Conservation (phyloP, 129 eudicot genomes). For the Tagetes patula region DNA sequence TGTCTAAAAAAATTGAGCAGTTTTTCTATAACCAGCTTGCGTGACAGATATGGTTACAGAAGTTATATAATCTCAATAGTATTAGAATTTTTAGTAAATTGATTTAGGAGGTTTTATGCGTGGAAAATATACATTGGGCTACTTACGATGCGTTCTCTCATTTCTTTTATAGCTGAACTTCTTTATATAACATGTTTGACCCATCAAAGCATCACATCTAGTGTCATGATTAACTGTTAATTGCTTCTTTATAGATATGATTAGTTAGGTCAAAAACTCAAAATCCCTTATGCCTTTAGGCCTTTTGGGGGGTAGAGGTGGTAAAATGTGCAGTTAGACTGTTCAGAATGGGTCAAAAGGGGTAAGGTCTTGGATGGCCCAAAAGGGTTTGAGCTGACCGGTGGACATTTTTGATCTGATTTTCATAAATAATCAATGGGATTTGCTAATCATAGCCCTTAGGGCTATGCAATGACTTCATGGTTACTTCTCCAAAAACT, state of each 20-base stretch:
- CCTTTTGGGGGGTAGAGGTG: not conserved
- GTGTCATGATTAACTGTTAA: not conserved
- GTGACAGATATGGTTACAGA: not conserved
- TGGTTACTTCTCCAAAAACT: not conserved
- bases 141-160: not conserved
- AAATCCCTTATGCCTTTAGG: constrained; percentile 11
- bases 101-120: not conserved
- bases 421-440: not conserved
- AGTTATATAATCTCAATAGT: not conserved
- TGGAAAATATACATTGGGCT: not conserved
- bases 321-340: not conserved
- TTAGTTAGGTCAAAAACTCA: constrained; percentile 17
- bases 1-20: not conserved
- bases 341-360: not conserved
- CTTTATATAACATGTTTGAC: not conserved
- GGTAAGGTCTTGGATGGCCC: not conserved
- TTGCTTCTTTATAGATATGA: constrained; percentile 15
- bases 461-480: not conserved
- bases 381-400: constrained; percentile 9
- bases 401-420: not conserved
- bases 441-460: not conserved
- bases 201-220: not conserved
- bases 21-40: not conserved
- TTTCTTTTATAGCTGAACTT: not conserved
- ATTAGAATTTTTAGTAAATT: not conserved